Evolutionary conservation across 345 rosid species (phyloP).

Genomic region (Microcos paniculata): DNA sequence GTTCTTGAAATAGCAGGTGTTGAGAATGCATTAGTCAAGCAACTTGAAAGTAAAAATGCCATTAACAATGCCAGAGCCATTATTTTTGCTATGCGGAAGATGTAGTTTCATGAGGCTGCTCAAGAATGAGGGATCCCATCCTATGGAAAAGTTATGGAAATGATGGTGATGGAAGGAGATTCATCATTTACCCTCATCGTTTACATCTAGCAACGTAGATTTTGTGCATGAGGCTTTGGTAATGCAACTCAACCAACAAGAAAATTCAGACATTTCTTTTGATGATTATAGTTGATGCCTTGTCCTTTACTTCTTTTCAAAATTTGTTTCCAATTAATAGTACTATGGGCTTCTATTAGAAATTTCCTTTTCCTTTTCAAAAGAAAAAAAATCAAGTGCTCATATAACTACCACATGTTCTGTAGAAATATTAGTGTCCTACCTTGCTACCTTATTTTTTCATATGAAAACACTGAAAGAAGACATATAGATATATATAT

Average conservation of each 20-base stretch:
- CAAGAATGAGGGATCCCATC: slow-evolving; percentile 84
- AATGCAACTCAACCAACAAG: slow-evolving; percentile 2
- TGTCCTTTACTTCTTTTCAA: neutral
- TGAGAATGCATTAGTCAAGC: slow-evolving; percentile 82
- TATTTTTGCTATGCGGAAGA: slow-evolving; percentile 68
- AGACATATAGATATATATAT: too few relatives aligned
- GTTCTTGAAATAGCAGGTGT: slow-evolving; percentile 95
- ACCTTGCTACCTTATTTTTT: too few relatives aligned
- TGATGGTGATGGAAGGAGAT: slow-evolving; percentile 27
- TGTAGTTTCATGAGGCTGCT: slow-evolving; percentile 85
- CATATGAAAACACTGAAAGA: too few relatives aligned
- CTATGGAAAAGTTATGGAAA: slow-evolving; percentile 92
- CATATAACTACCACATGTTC: too few relatives aligned
- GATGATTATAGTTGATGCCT: neutral
- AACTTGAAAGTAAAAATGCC: slow-evolving; percentile 70
- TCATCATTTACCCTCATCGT: too few relatives aligned
- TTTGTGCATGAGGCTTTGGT: neutral
- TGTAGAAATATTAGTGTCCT: too few relatives aligned
- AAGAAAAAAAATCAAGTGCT: too few relatives aligned
- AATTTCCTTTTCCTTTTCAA: neutral
- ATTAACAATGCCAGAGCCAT: slow-evolving; percentile 95
- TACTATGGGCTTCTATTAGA: neutral
- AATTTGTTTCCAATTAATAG: neutral
- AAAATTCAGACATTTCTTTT: neutral
- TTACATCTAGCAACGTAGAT: neutral